Percentiles rank a stretch among this genome's conserved stretches.
Evolutionary conservation across 169 alveolate species (phyloP).

Genomic region (Plasmodium ovale): DNA sequence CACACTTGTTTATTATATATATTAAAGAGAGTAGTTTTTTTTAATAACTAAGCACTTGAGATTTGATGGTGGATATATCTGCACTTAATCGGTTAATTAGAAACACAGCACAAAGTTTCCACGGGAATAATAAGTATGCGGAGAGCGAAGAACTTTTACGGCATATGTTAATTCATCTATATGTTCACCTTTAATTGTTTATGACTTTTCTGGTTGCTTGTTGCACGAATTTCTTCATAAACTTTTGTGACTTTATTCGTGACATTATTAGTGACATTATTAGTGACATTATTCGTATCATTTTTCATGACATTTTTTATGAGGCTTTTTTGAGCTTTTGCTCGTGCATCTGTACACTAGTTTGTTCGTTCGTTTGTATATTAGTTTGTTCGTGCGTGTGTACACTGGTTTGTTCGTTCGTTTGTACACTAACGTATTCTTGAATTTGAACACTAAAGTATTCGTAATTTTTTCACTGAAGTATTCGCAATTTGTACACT

Average conservation of each 20-base stretch:
- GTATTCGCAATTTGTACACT: too few species aligned
- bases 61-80: constrained; percentile 18
- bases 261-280: not conserved
- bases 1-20: not conserved
- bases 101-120: constrained; percentile 20
- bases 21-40: not conserved
- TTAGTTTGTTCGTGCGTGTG: not conserved
- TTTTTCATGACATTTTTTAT: not conserved
- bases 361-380: not conserved
- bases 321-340: not conserved
- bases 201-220: not conserved
- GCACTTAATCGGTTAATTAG: constrained; percentile 3
- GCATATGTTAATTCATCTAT: constrained; percentile 9
- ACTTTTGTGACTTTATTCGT: not conserved
- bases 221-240: constrained; percentile 1
- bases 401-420: not conserved
- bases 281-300: not conserved
- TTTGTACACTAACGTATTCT: not conserved
- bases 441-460: too few species aligned
- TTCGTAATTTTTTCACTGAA: too few species aligned
- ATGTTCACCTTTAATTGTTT: not conserved
- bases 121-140: not conserved
- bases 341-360: not conserved
- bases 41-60: not conserved
- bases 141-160: constrained; percentile 15